Evolutionary conservation across 2,329 filamentous ascomycete species (phyloP), one percentile per base, ranked within the genome.

Genomic region (Coniochaeta hoffmannii): DNA sequence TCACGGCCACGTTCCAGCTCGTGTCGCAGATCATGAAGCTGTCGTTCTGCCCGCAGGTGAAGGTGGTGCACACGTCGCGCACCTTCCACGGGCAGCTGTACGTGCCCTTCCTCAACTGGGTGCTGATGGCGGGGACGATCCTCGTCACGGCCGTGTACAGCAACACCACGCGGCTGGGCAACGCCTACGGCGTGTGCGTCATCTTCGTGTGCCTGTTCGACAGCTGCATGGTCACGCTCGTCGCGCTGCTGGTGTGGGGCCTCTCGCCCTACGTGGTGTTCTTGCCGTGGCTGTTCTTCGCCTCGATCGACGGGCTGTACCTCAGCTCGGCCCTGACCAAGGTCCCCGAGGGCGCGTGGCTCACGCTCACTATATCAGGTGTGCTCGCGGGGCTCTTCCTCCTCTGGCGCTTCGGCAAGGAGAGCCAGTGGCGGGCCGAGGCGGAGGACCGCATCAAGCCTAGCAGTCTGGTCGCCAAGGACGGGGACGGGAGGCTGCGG

Each of bases 171-270:
- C 76, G 77, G 55, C 77, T 90, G 0, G 88, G 88, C 24, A 83
- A 90, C 62, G 88, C 88, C 0, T 91, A 91, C 62, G 87, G 88
- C 36, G 85, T 89, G 8, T 92, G 88, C 61, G 88, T 92, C 65
- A 89, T 91, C 62, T 81, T 89, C 51, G 88, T 91, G 44, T 89
- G 88, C 0, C 89, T 91, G 66, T 84, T 92, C 64, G 87, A 86
- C 55, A 91, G 88, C 0, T 86, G 80, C 67, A 84, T 93, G 78
- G 85, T 90, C 1, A 80, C 86, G 0, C 72, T 92, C 1, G 85
- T 87, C 1, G 85, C 88, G 0, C 75, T 91, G 2, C 76, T 91
- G 35, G 85, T 90, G 36, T 92, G 88, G 88, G 77, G 81, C 19
- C 67, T 87, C 26, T 78, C 80, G 2, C 72, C 81, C 1, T 75